Conservation (phyloP, 2,329 filamentous ascomycete genomes). For the Aspergillus quadrilineatus region DNA sequence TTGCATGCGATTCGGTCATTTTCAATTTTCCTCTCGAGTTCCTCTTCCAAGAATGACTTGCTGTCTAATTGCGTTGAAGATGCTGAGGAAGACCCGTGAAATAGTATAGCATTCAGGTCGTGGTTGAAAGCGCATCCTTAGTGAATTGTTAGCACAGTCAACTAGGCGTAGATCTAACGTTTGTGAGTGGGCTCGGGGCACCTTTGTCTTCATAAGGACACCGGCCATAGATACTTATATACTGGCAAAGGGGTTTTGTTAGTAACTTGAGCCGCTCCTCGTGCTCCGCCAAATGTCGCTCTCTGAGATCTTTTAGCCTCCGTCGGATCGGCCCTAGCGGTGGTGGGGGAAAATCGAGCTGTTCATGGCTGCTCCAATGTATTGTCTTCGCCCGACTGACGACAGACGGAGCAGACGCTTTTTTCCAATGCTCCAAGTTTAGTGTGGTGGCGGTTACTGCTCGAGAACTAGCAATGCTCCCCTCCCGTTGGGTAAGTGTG, state of each 20-base stretch:
- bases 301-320: background rate
- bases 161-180: no score
- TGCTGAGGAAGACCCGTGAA: no score
- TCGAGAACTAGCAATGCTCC: background rate
- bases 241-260: background rate
- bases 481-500: background rate
- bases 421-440: conserved; percentile 1
- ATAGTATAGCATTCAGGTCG: no score
- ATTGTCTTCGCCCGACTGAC: conserved; percentile 6
- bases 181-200: no score
- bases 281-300: background rate
- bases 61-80: background rate
- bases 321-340: background rate
- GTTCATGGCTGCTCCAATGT: background rate
- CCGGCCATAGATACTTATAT: no score
- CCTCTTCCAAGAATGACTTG: background rate
- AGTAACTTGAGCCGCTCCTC: background rate
- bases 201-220: no score
- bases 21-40: background rate
- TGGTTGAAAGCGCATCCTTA: no score
- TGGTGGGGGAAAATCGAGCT: conserved; percentile 3
- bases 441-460: conserved; percentile 8
- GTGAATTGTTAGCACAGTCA: no score
- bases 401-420: conserved; percentile 7
- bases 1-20: background rate